These are phyloP conservation scores for Amanita subjunquillea DNA, from an alignment of 768 basidiomycete genomes.

Conservation along the genomic window DNA sequence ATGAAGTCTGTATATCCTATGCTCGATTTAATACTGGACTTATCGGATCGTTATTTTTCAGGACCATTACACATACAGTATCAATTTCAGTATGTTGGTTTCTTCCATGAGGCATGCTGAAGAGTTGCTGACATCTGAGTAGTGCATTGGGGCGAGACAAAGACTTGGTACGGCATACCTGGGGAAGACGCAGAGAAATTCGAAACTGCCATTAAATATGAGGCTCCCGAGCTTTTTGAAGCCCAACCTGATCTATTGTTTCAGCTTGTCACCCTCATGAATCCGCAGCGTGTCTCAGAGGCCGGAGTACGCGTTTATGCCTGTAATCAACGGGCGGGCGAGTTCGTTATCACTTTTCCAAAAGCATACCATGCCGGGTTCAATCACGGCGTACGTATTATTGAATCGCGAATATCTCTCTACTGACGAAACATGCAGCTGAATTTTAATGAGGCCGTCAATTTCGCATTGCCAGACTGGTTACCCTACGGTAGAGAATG, in stretches of 20 bases:
- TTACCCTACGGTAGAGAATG: conserved; percentile 79
- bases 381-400: conserved; percentile 82
- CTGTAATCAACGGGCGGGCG: conserved; percentile 94
- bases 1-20: conserved; percentile 50
- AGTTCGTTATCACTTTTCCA: conserved; percentile 96
- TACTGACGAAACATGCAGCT: conserved; percentile 41
- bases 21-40: not conserved
- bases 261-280: conserved; percentile 97
- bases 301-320: conserved; percentile 89
- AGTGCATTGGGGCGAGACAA: conserved; percentile 99
- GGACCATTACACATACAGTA: conserved; percentile 97
- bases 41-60: conserved; percentile 17
- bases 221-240: conserved; percentile 97
- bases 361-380: conserved; percentile 98
- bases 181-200: conserved; percentile 94
- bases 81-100: conserved; percentile 72
- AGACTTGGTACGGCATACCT: conserved; percentile 99
- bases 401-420: conserved; percentile 5
- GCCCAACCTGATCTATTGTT: conserved; percentile 95
- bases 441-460: conserved; percentile 99
- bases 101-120: conserved; percentile 9
- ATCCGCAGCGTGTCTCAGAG: conserved; percentile 74
- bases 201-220: conserved; percentile 87
- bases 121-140: conserved; percentile 9
- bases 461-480: conserved; percentile 97